Evolutionary conservation across 768 basidiomycete genomes (phyloP).

Genomic region (Atractiella rhizophila): DNA sequence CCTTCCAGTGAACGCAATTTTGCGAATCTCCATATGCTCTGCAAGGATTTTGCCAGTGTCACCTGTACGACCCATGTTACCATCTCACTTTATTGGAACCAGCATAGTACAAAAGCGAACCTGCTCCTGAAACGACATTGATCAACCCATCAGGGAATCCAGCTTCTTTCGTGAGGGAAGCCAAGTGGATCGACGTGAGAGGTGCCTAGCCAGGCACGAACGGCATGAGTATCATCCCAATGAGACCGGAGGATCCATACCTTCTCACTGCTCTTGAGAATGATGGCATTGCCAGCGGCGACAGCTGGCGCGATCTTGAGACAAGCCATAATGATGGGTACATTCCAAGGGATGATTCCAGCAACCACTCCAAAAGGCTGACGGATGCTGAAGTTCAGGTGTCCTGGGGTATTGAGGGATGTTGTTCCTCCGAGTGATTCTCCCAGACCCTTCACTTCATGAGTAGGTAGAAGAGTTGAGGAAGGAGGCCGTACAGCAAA

Average conservation of each 20-base stretch:
- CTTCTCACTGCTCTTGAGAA: constrained; percentile 15
- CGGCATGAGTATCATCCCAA: neutral
- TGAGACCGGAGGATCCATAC: no score
- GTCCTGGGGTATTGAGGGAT: constrained; percentile 2
- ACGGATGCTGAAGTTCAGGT: constrained; percentile 3
- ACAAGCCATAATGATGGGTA: constrained; percentile 12
- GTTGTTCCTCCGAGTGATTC: no score
- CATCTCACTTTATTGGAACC: no score
- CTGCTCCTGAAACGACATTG: constrained; percentile 11
- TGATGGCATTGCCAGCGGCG: constrained; percentile 15
- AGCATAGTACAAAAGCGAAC: no score
- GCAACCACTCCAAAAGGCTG: constrained; percentile 11
- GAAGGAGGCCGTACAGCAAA: no score
- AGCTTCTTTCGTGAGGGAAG: constrained; percentile 9
- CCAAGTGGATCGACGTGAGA: neutral
- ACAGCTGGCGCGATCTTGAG: constrained; percentile 13
- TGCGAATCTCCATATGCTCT: constrained; percentile 14
- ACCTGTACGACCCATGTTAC: no score
- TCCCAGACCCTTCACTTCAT: no score
- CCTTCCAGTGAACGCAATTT: constrained; percentile 16
- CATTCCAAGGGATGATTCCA: constrained; percentile 9
- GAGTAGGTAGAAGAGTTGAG: no score
- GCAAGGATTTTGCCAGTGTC: constrained; percentile 12
- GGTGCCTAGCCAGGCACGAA: neutral
- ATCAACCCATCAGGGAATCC: constrained; percentile 15